Conservation (phyloP, 2,329 filamentous ascomycete genomes). For the Geoglossum cookeanum region DNA sequence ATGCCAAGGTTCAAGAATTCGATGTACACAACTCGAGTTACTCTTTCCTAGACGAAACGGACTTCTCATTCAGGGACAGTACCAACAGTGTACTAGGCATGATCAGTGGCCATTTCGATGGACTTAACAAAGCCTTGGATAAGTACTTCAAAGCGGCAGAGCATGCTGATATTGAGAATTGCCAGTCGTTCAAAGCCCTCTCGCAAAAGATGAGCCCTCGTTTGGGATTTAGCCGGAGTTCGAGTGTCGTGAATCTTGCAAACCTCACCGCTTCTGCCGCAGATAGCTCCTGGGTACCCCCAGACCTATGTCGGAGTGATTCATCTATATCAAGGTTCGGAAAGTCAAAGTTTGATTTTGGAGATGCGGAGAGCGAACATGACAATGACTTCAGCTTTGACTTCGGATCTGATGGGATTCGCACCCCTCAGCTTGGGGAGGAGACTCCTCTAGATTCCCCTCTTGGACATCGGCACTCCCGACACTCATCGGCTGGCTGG, state of each 20-base stretch:
- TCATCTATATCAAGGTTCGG: not conserved
- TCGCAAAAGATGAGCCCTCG: not conserved
- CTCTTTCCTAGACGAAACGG: not conserved
- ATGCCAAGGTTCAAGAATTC: not conserved
- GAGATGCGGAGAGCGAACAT: not conserved
- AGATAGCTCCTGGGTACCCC: not conserved
- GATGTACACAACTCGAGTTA: not conserved
- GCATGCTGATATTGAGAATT: not conserved
- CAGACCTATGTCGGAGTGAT: not conserved
- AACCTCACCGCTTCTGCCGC: not conserved
- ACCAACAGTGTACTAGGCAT: not conserved
- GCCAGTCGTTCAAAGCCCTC: not conserved
- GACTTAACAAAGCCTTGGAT: not conserved
- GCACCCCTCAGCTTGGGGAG: not conserved
- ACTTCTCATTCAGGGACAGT: not conserved
- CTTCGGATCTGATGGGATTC: not conserved
- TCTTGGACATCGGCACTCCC: not conserved
- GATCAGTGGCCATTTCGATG: not conserved
- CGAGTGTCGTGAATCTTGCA: not conserved
- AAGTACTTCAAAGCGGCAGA: not conserved
- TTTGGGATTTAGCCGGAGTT: not conserved
- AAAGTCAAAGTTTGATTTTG: not conserved
- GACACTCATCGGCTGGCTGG: not conserved
- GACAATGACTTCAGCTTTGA: not conserved
- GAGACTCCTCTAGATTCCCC: not conserved